These are phyloP conservation scores for Metarhizium brunneum DNA, from an alignment of 2,329 filamentous ascomycete genomes.

Conservation along the genomic window DNA sequence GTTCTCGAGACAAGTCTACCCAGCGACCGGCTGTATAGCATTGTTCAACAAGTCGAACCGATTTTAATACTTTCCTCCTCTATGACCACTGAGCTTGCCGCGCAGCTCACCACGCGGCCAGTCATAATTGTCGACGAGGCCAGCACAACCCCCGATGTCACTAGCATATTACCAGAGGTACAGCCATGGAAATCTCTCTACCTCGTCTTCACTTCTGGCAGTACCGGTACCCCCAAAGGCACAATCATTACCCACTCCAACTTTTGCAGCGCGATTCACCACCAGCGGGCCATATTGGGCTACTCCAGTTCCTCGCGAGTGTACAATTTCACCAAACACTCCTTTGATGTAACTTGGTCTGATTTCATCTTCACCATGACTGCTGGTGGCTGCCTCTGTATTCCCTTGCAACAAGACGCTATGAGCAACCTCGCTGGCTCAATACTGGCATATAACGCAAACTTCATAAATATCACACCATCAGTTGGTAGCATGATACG, in stretches of 20 bases:
- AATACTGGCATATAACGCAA: slow-evolving; percentile 8
- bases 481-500: slow-evolving; percentile 10
- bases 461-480: slow-evolving; percentile 11
- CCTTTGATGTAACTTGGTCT: slow-evolving; percentile 7
- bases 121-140: neutral
- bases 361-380: slow-evolving; percentile 6
- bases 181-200: slow-evolving; percentile 7
- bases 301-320: slow-evolving; percentile 4
- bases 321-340: slow-evolving; percentile 5
- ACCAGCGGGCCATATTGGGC: slow-evolving; percentile 3
- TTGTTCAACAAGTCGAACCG: slow-evolving; percentile 10
- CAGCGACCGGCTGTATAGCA: slow-evolving; percentile 7
- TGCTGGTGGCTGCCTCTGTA: slow-evolving; percentile 7
- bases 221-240: slow-evolving; percentile 6
- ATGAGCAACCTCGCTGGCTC: slow-evolving; percentile 7
- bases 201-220: slow-evolving; percentile 12
- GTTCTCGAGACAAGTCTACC: slow-evolving; percentile 9
- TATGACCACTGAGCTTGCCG: slow-evolving; percentile 3
- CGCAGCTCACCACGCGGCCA: slow-evolving; percentile 9
- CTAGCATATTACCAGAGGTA: slow-evolving; percentile 4
- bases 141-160: slow-evolving; percentile 7
- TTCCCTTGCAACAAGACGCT: slow-evolving; percentile 10
- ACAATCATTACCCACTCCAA: slow-evolving; percentile 9
- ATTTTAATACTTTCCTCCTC: slow-evolving; percentile 11
- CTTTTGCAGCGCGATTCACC: slow-evolving; percentile 5